A percentile compares a stretch with the other conserved stretches of the same genome.
Conservation (phyloP, 23 red algal genomes). For the Gracilaria domingensis region DNA sequence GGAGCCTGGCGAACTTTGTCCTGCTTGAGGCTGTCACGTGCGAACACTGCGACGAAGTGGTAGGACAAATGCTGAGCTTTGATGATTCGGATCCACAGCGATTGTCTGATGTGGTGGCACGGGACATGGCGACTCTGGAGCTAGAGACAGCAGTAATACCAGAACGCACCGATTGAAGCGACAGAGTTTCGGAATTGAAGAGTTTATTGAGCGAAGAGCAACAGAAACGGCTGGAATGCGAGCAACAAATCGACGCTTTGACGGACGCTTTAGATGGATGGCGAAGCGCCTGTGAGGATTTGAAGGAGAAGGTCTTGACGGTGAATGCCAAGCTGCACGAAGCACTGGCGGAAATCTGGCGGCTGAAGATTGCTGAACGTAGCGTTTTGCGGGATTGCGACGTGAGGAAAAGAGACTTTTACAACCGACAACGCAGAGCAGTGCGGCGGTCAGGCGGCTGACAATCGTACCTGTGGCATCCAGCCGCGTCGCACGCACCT, state of each 20-base stretch:
- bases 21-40: conserved; percentile 49
- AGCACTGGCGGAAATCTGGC: conserved; percentile 1
- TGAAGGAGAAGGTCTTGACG: conserved; percentile 8
- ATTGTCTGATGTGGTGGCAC: conserved; percentile 41
- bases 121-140: conserved; percentile 45
- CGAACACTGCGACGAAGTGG: conserved; percentile 34
- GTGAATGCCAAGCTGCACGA: neutral
- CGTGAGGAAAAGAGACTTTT: conserved; percentile 9
- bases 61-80: conserved; percentile 54
- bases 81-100: conserved; percentile 58
- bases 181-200: neutral
- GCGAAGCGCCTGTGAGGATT: neutral
- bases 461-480: too few species aligned
- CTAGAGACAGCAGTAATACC: neutral
- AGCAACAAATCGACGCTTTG: conserved; percentile 5
- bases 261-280: conserved; percentile 10
- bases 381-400: conserved; percentile 7
- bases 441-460: conserved; percentile 5
- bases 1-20: conserved; percentile 54
- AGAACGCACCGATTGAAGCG: neutral
- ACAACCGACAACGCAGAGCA: neutral
- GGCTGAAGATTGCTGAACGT: neutral
- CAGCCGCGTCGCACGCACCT: too few species aligned
- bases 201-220: conserved; percentile 2
- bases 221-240: neutral